phyloP scores from a whole-genome alignment of 352 stramenopile species.

The Globisporangium spiculum region DNA sequence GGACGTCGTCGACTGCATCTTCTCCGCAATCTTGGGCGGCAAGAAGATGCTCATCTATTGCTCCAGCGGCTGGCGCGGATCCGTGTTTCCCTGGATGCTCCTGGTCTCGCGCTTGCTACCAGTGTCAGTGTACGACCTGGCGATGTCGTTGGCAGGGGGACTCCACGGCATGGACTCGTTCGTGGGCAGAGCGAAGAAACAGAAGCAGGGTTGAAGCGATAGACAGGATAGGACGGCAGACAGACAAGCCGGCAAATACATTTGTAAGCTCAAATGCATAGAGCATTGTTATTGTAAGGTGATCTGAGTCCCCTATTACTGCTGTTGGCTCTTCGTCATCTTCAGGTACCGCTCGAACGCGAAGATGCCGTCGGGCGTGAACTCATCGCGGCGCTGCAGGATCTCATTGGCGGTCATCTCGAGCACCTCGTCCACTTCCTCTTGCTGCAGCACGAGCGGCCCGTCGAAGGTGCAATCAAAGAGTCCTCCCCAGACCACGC shows the following conservation, averaged over 20 bases:
- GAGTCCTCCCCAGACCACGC: constrained; percentile 69
- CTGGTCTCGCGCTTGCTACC: constrained; percentile 52
- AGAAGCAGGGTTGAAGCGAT: background rate
- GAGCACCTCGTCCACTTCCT: constrained; percentile 81
- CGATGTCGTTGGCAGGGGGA: constrained; percentile 60
- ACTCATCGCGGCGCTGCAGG: constrained; percentile 47
- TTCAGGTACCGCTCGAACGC: constrained; percentile 72
- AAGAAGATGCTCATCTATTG: constrained; percentile 71
- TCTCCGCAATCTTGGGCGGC: constrained; percentile 43
- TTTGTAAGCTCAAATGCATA: background rate
- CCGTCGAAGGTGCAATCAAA: constrained; percentile 81
- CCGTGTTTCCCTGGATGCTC: constrained; percentile 50
- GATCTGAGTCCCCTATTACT: background rate
- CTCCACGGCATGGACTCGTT: constrained; percentile 78
- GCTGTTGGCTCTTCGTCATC: background rate
- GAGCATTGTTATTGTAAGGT: background rate
- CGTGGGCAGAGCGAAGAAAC: constrained; percentile 26
- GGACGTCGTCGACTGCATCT: constrained; percentile 52
- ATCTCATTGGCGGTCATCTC: constrained; percentile 75
- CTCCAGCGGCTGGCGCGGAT: constrained; percentile 47
- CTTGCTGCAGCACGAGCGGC: constrained; percentile 51
- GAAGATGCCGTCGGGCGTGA: constrained; percentile 81
- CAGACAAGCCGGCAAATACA: background rate
- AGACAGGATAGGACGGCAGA: too few relatives aligned
- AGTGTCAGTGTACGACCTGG: constrained; percentile 41